These are phyloP conservation scores for Quercus phellos DNA, from an alignment of 331 rosid species.

Conservation along the genomic window DNA sequence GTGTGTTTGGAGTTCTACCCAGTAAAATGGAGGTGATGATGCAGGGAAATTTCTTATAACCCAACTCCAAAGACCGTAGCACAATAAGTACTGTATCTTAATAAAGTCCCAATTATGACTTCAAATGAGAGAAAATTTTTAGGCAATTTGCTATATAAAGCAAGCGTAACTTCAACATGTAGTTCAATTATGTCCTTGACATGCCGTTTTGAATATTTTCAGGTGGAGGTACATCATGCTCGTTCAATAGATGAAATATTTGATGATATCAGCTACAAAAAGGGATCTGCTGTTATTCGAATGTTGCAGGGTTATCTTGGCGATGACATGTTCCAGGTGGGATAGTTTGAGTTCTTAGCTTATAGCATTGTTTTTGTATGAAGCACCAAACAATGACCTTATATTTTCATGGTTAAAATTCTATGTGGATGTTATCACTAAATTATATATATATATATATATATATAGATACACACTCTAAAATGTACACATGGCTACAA, in stretches of 20 bases:
- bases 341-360: not conserved
- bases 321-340: slow-evolving; percentile 49
- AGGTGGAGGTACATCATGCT: slow-evolving; percentile 58
- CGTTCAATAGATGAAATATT: slow-evolving; percentile 45
- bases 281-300: slow-evolving; percentile 53
- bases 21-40: not conserved
- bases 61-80: not conserved
- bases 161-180: not conserved
- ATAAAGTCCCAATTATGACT: not conserved
- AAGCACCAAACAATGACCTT: not conserved
- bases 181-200: not conserved
- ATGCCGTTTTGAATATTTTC: slow-evolving; percentile 19
- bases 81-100: not conserved
- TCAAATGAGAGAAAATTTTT: not conserved
- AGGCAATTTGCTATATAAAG: not conserved
- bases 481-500: not conserved
- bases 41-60: not conserved
- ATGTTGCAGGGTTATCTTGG: slow-evolving; percentile 62
- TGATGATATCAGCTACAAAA: slow-evolving; percentile 53
- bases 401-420: not conserved
- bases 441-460: no score
- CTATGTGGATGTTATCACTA: not conserved
- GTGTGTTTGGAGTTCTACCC: not conserved
- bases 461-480: not conserved
- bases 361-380: not conserved